These are phyloP conservation scores for Fereydounia khargensis DNA, from an alignment of 1,284 basidiomycete genomes.

Conservation along the genomic window DNA sequence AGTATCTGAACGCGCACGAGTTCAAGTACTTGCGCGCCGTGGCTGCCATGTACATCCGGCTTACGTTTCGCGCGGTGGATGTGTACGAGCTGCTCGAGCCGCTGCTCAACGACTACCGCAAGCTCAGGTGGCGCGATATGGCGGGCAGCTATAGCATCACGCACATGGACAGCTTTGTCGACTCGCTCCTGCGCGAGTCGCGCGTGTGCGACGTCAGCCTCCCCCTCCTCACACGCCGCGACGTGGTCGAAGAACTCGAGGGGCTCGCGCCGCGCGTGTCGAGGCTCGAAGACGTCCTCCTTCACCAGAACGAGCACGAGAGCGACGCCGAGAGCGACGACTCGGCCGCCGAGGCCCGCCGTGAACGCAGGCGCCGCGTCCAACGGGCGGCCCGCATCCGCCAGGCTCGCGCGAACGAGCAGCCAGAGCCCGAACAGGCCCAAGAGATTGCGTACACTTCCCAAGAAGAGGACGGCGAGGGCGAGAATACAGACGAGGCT, in stretches of 20 bases:
- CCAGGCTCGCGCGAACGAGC: background rate
- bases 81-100: constrained; percentile 93
- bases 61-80: constrained; percentile 85
- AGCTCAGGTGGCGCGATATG: constrained; percentile 77
- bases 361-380: background rate
- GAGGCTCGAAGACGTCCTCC: constrained; percentile 76
- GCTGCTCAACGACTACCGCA: constrained; percentile 86
- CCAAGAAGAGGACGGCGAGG: constrained; percentile 55
- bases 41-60: constrained; percentile 88
- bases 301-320: constrained; percentile 19
- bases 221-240: constrained; percentile 80
- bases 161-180: constrained; percentile 88
- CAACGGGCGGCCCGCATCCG: background rate
- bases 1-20: constrained; percentile 83
- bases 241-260: constrained; percentile 84
- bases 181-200: constrained; percentile 80
- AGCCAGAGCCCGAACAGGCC: constrained; percentile 17
- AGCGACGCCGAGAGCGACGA: constrained; percentile 8
- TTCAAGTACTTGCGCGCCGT: constrained; percentile 95
- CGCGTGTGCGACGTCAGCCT: constrained; percentile 95
- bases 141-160: constrained; percentile 64
- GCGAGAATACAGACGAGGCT: constrained; percentile 34
- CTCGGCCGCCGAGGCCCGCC: background rate
- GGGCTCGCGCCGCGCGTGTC: constrained; percentile 69
- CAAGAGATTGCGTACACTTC: constrained; percentile 31